A percentile compares a stretch with the other conserved stretches of the same genome.
Evolutionary conservation across 1,284 basidiomycete genomes (phyloP).

Genomic region (Marasmius sp.): DNA sequence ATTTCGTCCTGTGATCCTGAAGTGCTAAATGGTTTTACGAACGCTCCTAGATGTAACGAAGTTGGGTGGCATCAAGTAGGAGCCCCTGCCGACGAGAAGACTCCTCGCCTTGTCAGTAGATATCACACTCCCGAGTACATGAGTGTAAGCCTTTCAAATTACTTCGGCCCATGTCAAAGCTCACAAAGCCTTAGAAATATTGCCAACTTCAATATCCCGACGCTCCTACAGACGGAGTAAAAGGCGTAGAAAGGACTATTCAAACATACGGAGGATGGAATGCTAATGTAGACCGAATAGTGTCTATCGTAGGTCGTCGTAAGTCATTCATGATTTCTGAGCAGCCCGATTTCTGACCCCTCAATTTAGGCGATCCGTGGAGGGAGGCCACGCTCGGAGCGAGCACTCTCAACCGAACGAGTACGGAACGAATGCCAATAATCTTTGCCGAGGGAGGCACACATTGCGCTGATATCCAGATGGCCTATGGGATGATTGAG

Average conservation of each 20-base stretch:
- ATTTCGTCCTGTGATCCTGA: not conserved
- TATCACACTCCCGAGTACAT: not conserved
- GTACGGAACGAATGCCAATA: not conserved
- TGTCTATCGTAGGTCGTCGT: not conserved
- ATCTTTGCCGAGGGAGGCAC: not conserved
- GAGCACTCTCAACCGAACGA: not conserved
- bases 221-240: not conserved
- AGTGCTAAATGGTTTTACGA: not conserved
- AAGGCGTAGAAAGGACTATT: not conserved
- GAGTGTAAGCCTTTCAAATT: not conserved
- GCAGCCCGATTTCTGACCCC: not conserved
- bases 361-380: not conserved
- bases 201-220: not conserved
- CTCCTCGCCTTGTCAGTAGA: not conserved
- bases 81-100: constrained; percentile 41
- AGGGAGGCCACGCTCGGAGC: not conserved
- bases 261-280: not conserved
- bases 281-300: not conserved
- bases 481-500: too few relatives aligned
- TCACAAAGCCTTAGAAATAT: not conserved
- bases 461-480: not conserved
- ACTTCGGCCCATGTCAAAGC: not conserved
- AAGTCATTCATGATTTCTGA: not conserved
- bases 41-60: constrained; percentile 58
- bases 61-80: constrained; percentile 64